phyloP scores from a whole-genome alignment of 1,284 basidiomycete species.

The Nidula niveotomentosa region DNA sequence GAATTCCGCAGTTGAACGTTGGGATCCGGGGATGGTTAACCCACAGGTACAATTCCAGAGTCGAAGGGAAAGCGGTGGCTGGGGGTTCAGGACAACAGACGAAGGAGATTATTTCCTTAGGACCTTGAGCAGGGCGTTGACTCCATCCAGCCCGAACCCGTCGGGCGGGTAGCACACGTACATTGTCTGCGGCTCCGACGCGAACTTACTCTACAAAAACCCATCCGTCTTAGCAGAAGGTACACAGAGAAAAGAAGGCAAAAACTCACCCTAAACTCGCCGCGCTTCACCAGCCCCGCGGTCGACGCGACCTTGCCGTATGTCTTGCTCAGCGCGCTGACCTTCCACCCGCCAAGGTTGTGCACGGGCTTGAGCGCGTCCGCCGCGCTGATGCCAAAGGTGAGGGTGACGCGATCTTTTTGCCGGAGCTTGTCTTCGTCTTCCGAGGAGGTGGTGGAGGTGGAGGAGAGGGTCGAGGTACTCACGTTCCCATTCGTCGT shows the following conservation, averaged over 20 bases:
- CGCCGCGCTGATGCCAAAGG: conserved; percentile 43
- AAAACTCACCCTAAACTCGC: conserved; percentile 36
- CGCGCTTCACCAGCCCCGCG: conserved; percentile 33
- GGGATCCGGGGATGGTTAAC: not conserved
- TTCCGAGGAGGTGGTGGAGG: not conserved
- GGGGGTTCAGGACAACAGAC: not conserved
- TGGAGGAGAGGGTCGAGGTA: no score
- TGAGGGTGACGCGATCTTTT: conserved; percentile 27
- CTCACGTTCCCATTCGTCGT: no score
- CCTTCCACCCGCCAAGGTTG: conserved; percentile 42
- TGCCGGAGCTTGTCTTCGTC: conserved; percentile 2
- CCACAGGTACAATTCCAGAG: no score
- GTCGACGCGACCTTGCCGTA: conserved; percentile 34
- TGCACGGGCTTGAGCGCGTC: conserved; percentile 30
- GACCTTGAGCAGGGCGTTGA: conserved; percentile 32
- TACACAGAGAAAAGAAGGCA: not conserved
- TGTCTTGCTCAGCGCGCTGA: conserved; percentile 34
- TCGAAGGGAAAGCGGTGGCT: not conserved
- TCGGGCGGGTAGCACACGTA: conserved; percentile 45
- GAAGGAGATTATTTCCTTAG: conserved; percentile 23
- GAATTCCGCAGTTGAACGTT: not conserved
- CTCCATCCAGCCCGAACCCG: conserved; percentile 38
- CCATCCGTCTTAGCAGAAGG: no score
- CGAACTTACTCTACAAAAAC: conserved; percentile 36
- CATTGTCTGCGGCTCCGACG: conserved; percentile 34